Conservation (phyloP, 257 asterid genomes). For the Haberlea rhodopensis region DNA sequence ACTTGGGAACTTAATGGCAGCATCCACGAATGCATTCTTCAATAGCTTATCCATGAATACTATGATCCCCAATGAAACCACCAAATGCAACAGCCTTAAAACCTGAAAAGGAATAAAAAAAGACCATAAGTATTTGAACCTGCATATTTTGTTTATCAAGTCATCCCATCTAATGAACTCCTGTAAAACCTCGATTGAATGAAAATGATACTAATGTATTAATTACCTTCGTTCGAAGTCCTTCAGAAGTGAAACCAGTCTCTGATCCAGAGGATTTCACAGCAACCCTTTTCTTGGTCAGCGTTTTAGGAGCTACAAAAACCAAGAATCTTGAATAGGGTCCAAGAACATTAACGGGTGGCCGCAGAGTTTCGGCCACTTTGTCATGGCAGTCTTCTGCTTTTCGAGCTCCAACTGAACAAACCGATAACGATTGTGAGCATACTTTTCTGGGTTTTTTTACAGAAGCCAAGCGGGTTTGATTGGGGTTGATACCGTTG, state of each 20-base stretch:
- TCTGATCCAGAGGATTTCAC: constrained; percentile 52
- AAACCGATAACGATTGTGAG: constrained; percentile 22
- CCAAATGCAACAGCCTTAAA: constrained; percentile 66
- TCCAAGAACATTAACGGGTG: constrained; percentile 26
- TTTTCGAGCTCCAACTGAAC: constrained; percentile 26
- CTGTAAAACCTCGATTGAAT: neutral
- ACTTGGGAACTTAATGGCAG: constrained; percentile 94
- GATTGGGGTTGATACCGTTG: constrained; percentile 20
- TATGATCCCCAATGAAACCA: constrained; percentile 76
- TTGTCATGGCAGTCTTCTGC: neutral
- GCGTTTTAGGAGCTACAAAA: constrained; percentile 25
- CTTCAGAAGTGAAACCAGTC: constrained; percentile 36
- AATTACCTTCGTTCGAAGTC: constrained; percentile 51
- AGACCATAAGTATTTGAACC: neutral
- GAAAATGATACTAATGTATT: neutral
- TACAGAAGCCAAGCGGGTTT: constrained; percentile 13
- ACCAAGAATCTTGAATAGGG: constrained; percentile 23
- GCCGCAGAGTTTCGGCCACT: constrained; percentile 16
- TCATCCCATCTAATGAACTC: neutral
- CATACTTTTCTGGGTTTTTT: constrained; percentile 27
- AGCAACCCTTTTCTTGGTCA: constrained; percentile 27
- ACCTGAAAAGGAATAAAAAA: constrained; percentile 40
- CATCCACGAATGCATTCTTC: constrained; percentile 75
- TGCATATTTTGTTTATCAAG: neutral
- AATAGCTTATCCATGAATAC: constrained; percentile 73